phyloP scores from a whole-genome alignment of 805 yeast genomes.

The Spathaspora boniae region DNA sequence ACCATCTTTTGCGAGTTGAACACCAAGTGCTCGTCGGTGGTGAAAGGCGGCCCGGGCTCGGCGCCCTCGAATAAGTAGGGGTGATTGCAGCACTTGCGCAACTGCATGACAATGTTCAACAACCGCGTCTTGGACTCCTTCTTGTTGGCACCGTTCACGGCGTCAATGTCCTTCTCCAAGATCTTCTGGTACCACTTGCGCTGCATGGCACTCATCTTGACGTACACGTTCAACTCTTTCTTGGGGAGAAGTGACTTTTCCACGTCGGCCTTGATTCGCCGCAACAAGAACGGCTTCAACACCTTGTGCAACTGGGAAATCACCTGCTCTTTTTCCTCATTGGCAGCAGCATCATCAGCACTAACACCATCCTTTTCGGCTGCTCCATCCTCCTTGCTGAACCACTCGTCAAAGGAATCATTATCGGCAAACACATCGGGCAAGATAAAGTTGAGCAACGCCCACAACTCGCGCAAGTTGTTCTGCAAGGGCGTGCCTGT shows the following conservation, averaged over 20 bases:
- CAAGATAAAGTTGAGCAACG: constrained; percentile 66
- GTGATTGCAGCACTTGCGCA: constrained; percentile 82
- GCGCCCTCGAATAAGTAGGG: constrained; percentile 86
- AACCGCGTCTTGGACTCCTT: constrained; percentile 73
- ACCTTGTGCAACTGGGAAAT: constrained; percentile 74
- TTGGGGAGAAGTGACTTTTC: constrained; percentile 75
- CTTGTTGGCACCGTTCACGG: constrained; percentile 76
- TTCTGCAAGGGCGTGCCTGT: constrained; percentile 85
- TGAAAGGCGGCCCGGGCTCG: constrained; percentile 85
- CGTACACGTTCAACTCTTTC: constrained; percentile 68
- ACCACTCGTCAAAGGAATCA: constrained; percentile 75
- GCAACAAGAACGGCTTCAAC: constrained; percentile 66
- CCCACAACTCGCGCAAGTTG: constrained; percentile 79
- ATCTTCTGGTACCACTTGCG: constrained; percentile 72
- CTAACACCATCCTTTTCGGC: constrained; percentile 25
- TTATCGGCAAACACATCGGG: constrained; percentile 79
- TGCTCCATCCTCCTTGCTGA: constrained; percentile 35
- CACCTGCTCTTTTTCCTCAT: constrained; percentile 38
- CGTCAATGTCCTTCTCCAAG: constrained; percentile 77
- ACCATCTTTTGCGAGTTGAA: constrained; percentile 70
- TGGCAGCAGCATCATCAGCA: too few relatives aligned
- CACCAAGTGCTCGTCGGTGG: constrained; percentile 80
- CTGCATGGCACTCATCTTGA: constrained; percentile 78
- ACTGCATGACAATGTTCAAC: constrained; percentile 78
- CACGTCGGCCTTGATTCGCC: constrained; percentile 79